Evolutionary conservation across 202 grass and related monocot species (phyloP).

Genomic region (Schoenoplectus triqueter): DNA sequence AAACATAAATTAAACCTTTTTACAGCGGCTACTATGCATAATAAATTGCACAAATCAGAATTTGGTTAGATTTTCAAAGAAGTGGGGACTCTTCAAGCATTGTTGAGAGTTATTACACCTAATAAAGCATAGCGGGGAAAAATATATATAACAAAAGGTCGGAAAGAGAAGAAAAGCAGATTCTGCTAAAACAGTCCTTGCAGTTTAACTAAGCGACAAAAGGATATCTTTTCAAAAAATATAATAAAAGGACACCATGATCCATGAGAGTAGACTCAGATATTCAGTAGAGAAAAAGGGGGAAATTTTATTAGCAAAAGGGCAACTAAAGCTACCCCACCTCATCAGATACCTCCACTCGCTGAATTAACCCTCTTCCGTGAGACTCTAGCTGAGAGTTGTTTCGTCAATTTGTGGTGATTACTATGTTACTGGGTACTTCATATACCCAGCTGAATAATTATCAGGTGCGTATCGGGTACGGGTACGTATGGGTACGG

Average conservation of each 20-base stretch:
- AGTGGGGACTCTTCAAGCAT: constrained; percentile 17
- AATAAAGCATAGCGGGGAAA: constrained; percentile 2
- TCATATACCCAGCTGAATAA: too few species aligned
- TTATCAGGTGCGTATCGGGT: too few species aligned
- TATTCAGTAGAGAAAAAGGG: background rate
- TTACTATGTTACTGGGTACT: too few species aligned
- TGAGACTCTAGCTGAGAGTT: too few species aligned
- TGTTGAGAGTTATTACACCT: constrained; percentile 17
- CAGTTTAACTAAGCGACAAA: constrained; percentile 30
- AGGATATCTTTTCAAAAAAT: constrained; percentile 4
- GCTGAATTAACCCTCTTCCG: too few species aligned
- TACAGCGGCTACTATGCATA: background rate
- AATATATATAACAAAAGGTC: background rate
- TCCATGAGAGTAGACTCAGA: background rate
- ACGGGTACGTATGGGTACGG: too few species aligned
- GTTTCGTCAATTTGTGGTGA: too few species aligned
- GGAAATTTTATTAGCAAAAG: background rate
- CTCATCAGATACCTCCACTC: too few species aligned
- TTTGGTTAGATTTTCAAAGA: constrained; percentile 35
- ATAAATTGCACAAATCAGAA: constrained; percentile 34
- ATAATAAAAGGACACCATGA: background rate
- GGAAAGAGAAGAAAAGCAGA: background rate
- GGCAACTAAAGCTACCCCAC: background rate
- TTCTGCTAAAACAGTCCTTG: constrained; percentile 27
- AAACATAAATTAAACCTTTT: too few species aligned